Evolutionary conservation across 768 basidiomycete species (phyloP), one percentile per base, ranked within the genome.

Genomic region (Hysterangium stoloniferum): DNA sequence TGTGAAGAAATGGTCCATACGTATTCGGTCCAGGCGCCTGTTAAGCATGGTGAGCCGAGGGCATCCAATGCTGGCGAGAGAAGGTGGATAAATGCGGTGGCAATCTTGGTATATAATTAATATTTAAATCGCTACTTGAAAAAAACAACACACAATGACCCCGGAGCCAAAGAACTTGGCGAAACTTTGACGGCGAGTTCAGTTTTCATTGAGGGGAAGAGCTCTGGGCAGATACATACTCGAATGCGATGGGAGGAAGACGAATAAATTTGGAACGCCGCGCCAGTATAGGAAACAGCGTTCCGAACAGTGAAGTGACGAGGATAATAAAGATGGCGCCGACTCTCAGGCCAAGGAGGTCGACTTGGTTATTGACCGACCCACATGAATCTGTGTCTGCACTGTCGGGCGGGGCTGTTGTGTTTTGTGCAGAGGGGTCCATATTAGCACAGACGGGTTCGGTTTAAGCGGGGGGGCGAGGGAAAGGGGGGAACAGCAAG

Each of bases 161-260:
- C 91, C 91, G 12, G 87, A 90, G 24, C 91, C 91, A 66, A 94
- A 93, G 64, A 84, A 91, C 65, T 90, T 92, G 28, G 86, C 83
- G 62, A 92, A 88, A 45, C 85, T 86, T 52, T 17, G 20, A 20
- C 6, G 44, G 25, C 24, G 15, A 43, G 24, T 4, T 43, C 24
- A 17, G 31, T 12, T 17, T 17, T 45, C n/a, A n/a, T 25, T 19
- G 4, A 45, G 24, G 19, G 3, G 4, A 20, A 24, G 3, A 45
- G 12, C 3, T 25, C 4, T 17, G 31, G 13, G 20, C 1, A 9
- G 44, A 12, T 1, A 66, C 84, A 24, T 47, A 88, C 87, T 93
- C 82, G 54, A 86, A 91, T 3, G 83, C 65, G 33, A 62, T 50
- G 43, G 72, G 74, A 9, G 85, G 86, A 4, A 87, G 68, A 43